phyloP scores from a whole-genome alignment of 768 basidiomycete genomes.

The Mycena maculata region DNA sequence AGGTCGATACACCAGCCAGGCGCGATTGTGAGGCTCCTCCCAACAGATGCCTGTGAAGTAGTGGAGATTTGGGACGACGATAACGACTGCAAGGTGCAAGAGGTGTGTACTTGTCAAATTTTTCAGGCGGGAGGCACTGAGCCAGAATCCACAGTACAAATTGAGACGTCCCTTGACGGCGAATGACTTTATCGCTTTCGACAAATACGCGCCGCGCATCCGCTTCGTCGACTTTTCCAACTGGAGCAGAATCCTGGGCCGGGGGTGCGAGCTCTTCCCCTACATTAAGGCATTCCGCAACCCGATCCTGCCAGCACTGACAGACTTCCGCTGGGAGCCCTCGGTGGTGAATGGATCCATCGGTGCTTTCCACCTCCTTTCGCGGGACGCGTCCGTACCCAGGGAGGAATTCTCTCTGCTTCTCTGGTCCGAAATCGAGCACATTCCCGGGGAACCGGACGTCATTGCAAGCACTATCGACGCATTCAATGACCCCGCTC shows the following conservation, averaged over 20 bases:
- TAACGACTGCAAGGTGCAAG: neutral
- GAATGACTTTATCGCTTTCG: constrained; percentile 27
- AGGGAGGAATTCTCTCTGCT: constrained; percentile 26
- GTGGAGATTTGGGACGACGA: neutral
- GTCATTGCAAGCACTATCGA: constrained; percentile 21
- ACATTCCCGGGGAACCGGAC: constrained; percentile 7
- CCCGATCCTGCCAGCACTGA: constrained; percentile 26
- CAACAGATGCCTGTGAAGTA: constrained; percentile 17
- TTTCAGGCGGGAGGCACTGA: neutral
- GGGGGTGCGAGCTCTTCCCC: constrained; percentile 31
- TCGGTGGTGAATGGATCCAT: constrained; percentile 26
- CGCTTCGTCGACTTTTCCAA: constrained; percentile 31
- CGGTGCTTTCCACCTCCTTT: constrained; percentile 31
- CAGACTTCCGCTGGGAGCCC: constrained; percentile 31
- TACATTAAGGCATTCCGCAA: constrained; percentile 31
- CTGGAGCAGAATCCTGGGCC: constrained; percentile 23
- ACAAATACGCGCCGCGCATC: constrained; percentile 32
- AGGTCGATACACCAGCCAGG: constrained; percentile 27
- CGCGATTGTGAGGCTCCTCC: constrained; percentile 26
- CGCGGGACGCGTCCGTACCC: constrained; percentile 24
- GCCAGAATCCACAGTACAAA: constrained; percentile 10
- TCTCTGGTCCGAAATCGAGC: constrained; percentile 31
- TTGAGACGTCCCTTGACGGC: constrained; percentile 21
- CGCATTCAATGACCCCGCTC: constrained; percentile 32
- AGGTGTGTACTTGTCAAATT: neutral